Evolutionary conservation across 2,329 filamentous ascomycete genomes (phyloP).

Genomic region (Hymenoscyphus fraxineus): DNA sequence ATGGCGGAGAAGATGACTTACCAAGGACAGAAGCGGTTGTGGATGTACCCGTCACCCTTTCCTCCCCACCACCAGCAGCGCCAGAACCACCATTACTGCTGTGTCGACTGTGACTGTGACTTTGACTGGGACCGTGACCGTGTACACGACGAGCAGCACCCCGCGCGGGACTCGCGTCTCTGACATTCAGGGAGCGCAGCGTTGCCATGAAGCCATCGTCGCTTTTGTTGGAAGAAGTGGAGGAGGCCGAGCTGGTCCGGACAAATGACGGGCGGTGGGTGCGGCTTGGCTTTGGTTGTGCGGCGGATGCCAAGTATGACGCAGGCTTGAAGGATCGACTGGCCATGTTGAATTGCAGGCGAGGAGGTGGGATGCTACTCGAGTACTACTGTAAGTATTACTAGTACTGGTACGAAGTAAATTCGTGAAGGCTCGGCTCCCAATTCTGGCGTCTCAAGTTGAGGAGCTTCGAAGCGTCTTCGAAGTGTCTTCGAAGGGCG

Average conservation of each 20-base stretch:
- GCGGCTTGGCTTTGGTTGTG: constrained; percentile 37
- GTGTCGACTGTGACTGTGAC: no score
- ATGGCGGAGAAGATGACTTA: not conserved
- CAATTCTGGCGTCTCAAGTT: not conserved
- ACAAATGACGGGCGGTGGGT: constrained; percentile 43
- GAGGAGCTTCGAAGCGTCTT: not conserved
- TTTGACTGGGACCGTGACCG: no score
- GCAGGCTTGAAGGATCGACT: constrained; percentile 49
- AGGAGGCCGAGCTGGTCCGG: constrained; percentile 42
- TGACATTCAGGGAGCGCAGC: constrained; percentile 14
- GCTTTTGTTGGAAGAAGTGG: constrained; percentile 16
- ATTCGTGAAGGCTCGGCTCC: no score
- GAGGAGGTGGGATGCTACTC: not conserved
- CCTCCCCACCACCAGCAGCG: not conserved
- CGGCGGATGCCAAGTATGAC: constrained; percentile 35
- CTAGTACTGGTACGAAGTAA: no score
- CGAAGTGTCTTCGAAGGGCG: no score
- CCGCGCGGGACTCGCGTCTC: constrained; percentile 7
- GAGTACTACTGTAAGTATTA: no score
- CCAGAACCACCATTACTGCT: not conserved
- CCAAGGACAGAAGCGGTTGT: not conserved
- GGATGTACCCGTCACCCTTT: not conserved
- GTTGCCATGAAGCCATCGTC: constrained; percentile 24
- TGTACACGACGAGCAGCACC: constrained; percentile 2
- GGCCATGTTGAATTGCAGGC: constrained; percentile 39